Percentiles rank a stretch among this genome's conserved stretches.
These are phyloP conservation scores for Leishmania tarentolae DNA, from an alignment of 208 protist species.

Conservation along the genomic window DNA sequence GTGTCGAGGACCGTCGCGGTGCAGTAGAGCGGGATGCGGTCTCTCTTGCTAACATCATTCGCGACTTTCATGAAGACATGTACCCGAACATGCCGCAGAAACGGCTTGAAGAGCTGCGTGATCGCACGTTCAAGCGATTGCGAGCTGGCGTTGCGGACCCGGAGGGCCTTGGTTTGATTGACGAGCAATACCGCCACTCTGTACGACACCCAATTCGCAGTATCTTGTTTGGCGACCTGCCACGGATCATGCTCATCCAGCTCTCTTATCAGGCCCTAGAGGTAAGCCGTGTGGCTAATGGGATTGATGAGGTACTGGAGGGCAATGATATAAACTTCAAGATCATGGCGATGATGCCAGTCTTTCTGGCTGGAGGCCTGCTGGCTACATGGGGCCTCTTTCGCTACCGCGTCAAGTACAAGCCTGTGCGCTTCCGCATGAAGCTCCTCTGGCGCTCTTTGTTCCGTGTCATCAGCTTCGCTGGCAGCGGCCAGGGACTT, in stretches of 20 bases:
- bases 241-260: slow-evolving; percentile 75
- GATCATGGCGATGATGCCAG: slow-evolving; percentile 74
- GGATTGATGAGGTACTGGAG: slow-evolving; percentile 80
- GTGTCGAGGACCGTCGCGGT: slow-evolving; percentile 61
- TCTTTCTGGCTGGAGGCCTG: slow-evolving; percentile 37
- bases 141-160: slow-evolving; percentile 53
- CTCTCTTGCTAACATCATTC: slow-evolving; percentile 76
- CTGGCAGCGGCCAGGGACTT: slow-evolving; percentile 19
- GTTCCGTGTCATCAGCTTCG: slow-evolving; percentile 62
- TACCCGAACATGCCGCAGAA: slow-evolving; percentile 41
- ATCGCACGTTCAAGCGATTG: slow-evolving; percentile 46
- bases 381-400: slow-evolving; percentile 31
- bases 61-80: slow-evolving; percentile 81
- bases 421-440: slow-evolving; percentile 57
- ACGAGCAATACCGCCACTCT: slow-evolving; percentile 63
- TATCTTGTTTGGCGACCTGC: slow-evolving; percentile 69
- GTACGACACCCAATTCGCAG: slow-evolving; percentile 69
- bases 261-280: slow-evolving; percentile 71
- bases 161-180: slow-evolving; percentile 62
- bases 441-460: slow-evolving; percentile 66
- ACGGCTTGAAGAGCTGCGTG: slow-evolving; percentile 45
- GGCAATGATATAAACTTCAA: slow-evolving; percentile 85
- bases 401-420: slow-evolving; percentile 34
- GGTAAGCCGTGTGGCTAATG: slow-evolving; percentile 72
- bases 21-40: slow-evolving; percentile 59